phyloP scores from a whole-genome alignment of 2,329 filamentous ascomycete genomes.

The Seiridium unicorne region DNA sequence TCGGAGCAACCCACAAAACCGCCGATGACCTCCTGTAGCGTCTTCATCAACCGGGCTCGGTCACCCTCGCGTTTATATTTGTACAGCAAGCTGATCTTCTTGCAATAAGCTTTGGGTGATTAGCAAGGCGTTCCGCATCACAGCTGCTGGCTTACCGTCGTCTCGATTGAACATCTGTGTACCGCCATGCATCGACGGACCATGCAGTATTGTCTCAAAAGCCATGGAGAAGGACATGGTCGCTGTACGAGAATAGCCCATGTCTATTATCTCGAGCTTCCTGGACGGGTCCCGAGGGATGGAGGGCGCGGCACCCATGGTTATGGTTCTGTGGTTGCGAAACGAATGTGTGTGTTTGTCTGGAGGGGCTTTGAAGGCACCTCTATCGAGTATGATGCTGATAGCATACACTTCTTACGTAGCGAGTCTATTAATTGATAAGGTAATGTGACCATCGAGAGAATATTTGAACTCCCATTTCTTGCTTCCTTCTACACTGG shows the following conservation, averaged over 20 bases:
- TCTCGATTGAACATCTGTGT: slow-evolving; percentile 32
- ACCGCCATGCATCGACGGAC: slow-evolving; percentile 48
- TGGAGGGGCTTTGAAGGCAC: too few relatives aligned
- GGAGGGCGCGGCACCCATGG: background rate
- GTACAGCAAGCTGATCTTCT: slow-evolving; percentile 24
- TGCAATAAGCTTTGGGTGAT: slow-evolving; percentile 7
- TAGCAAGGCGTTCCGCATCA: background rate
- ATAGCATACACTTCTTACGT: too few relatives aligned
- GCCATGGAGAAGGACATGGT: slow-evolving; percentile 47
- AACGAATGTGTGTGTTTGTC: too few relatives aligned
- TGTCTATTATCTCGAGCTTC: slow-evolving; percentile 37
- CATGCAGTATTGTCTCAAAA: slow-evolving; percentile 42
- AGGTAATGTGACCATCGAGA: too few relatives aligned
- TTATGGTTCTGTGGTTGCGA: too few relatives aligned
- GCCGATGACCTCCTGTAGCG: slow-evolving; percentile 31
- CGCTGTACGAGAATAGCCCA: slow-evolving; percentile 43
- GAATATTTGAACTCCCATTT: too few relatives aligned
- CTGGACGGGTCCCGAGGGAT: slow-evolving; percentile 2
- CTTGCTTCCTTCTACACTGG: too few relatives aligned
- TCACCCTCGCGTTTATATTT: slow-evolving; percentile 21
- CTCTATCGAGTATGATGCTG: too few relatives aligned
- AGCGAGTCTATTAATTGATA: too few relatives aligned
- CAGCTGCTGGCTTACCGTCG: slow-evolving; percentile 21
- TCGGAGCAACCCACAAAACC: slow-evolving; percentile 46
- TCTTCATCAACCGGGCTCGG: slow-evolving; percentile 22